Evolutionary conservation across 2,329 filamentous ascomycete genomes (phyloP), one percentile per base, ranked within the genome.

Genomic region (Claviceps arundinis): DNA sequence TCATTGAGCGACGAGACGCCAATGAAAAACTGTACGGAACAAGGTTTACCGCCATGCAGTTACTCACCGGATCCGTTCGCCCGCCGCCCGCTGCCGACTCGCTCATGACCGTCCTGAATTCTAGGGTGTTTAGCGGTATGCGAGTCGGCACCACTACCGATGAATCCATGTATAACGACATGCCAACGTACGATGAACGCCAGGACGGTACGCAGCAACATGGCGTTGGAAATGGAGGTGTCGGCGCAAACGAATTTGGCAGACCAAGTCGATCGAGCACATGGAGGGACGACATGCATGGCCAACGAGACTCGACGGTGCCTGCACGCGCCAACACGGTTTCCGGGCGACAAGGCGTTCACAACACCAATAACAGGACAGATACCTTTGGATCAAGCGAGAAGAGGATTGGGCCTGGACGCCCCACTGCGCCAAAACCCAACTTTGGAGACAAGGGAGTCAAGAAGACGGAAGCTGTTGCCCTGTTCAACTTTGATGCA

Each of bases 11-110:
- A 57, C 85, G 89, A 70, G 93, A 98, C 69, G 93, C 93, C 60
- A 98, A 98, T 65, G 87, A 95, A 71, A 95, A 95, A 71, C 78
- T 98, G 55, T 98, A 98, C 68, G 87, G 88, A 56, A 81, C 84
- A 54, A 81, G 86, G 55, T 79, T 87, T 67, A 89, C 87, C 8
- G 93, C 93, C 14, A 74, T 77, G 56, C 85, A 95, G 65, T 79
- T 98, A 45, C 79, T 98, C 40, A 81, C 79, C 52, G 93, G 93
- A 37, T 76, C 78, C 37, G 80, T 97, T 41, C 78, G 82, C 43
- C 81, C 89, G 1, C 91, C 93, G 1, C 81, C 86, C 0, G 84
- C 87, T 54, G 88, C 93, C 2, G 86, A 87, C 45, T 87, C 91
- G 13, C 78, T 98, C 49, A 85, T 95, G 78, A 78, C 76, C 57